A percentile compares a stretch with the other conserved stretches of the same genome.
phyloP scores from a whole-genome alignment of 306 rosid genomes.

The Corylus americana region DNA sequence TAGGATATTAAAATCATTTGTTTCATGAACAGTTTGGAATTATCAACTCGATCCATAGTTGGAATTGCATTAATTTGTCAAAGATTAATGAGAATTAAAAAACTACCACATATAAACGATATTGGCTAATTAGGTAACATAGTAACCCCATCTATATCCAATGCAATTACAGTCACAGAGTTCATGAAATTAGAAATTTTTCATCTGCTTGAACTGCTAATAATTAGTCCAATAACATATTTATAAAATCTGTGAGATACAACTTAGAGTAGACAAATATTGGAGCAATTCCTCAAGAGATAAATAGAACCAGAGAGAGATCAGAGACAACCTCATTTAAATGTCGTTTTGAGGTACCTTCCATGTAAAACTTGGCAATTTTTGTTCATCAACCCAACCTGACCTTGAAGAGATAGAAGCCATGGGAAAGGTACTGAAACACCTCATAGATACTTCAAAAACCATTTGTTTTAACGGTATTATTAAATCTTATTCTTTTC shows the following conservation, averaged over 20 bases:
- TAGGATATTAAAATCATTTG: neutral
- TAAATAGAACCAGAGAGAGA: neutral
- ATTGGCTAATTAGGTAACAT: neutral
- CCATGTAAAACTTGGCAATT: neutral
- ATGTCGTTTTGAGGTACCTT: neutral
- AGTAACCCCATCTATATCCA: neutral
- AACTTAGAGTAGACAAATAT: neutral
- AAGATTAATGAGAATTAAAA: neutral
- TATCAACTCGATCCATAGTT: neutral
- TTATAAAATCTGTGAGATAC: too few relatives aligned
- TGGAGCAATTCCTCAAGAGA: neutral
- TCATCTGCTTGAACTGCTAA: neutral
- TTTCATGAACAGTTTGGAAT: neutral
- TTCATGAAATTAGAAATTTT: neutral
- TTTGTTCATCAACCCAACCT: neutral
- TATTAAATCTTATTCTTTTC: neutral
- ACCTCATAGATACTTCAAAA: too few relatives aligned
- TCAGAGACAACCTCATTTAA: neutral
- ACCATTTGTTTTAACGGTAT: neutral
- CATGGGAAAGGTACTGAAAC: neutral
- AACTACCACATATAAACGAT: neutral
- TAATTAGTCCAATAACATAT: too few relatives aligned
- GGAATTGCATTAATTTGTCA: neutral
- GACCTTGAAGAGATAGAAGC: neutral
- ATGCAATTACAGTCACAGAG: too few relatives aligned